These are phyloP conservation scores for Xylaria curta DNA, from an alignment of 495 filamentous ascomycete genomes.

Conservation along the genomic window DNA sequence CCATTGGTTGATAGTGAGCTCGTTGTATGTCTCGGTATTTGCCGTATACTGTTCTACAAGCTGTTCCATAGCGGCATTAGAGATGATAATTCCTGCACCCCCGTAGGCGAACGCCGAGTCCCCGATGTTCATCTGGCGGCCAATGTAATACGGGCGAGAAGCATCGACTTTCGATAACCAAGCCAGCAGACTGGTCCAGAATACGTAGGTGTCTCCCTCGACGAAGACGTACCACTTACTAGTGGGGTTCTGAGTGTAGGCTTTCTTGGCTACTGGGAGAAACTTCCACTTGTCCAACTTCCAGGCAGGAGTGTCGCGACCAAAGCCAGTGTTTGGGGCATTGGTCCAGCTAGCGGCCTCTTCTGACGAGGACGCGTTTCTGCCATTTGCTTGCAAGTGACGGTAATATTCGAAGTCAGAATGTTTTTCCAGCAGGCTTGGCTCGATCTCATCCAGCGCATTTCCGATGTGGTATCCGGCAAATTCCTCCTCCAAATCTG, in stretches of 20 bases:
- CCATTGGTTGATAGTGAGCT: conserved; percentile 44
- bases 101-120: conserved; percentile 53
- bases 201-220: conserved; percentile 21
- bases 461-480: conserved; percentile 15
- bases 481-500: conserved; percentile 23
- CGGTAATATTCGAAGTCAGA: conserved; percentile 22
- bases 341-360: conserved; percentile 11
- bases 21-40: conserved; percentile 23
- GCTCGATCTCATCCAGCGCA: conserved; percentile 19
- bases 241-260: conserved; percentile 10
- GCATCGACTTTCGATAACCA: conserved; percentile 43
- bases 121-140: conserved; percentile 41
- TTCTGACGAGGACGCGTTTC: background rate
- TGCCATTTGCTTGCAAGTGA: conserved; percentile 12
- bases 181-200: conserved; percentile 11
- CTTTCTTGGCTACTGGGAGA: conserved; percentile 20
- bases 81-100: conserved; percentile 57
- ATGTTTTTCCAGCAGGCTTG: conserved; percentile 10
- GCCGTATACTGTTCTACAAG: conserved; percentile 28
- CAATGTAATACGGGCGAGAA: conserved; percentile 52
- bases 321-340: conserved; percentile 14
- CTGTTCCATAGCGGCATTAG: conserved; percentile 48
- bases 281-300: conserved; percentile 28
- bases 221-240: conserved; percentile 23
- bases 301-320: conserved; percentile 23